A percentile compares a stretch with the other conserved stretches of the same genome.
Conservation (phyloP, 2,329 filamentous ascomycete genomes). For the Ophiostoma montium region DNA sequence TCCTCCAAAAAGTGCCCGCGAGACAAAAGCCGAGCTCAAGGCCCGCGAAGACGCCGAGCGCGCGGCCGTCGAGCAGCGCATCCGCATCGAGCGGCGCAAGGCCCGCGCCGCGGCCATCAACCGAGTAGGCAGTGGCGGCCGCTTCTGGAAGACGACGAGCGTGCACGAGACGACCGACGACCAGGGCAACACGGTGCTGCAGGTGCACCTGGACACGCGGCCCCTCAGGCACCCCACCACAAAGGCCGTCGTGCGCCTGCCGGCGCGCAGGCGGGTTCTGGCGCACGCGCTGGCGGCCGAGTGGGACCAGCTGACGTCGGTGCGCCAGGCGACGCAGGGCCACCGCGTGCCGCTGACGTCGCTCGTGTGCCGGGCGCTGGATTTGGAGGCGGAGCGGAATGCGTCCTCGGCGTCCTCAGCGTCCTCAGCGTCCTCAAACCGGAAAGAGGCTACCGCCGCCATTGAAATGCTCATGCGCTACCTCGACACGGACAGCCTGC, state of each 20-base stretch:
- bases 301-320: constrained; percentile 75
- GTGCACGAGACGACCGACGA: constrained; percentile 40
- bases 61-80: constrained; percentile 19
- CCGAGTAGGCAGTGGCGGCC: constrained; percentile 21
- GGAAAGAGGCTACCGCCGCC: constrained; percentile 36
- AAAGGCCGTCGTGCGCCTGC: constrained; percentile 58
- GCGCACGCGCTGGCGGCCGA: constrained; percentile 78
- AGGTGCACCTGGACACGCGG: constrained; percentile 58
- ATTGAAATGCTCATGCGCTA: constrained; percentile 64
- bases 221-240: constrained; percentile 65
- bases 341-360: constrained; percentile 87
- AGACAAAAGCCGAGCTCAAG: neutral
- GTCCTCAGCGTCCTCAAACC: constrained; percentile 42
- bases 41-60: constrained; percentile 20
- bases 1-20: constrained; percentile 21
- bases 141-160: constrained; percentile 80
- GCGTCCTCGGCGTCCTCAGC: constrained; percentile 38
- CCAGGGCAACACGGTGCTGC: constrained; percentile 23
- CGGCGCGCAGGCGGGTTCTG: constrained; percentile 62
- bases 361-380: constrained; percentile 66
- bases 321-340: constrained; percentile 69
- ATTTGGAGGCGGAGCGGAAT: constrained; percentile 49
- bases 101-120: constrained; percentile 37
- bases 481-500: constrained; percentile 77
- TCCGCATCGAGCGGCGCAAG: constrained; percentile 34